Evolutionary conservation across 2,329 filamentous ascomycete species (phyloP).

Genomic region (Mariannaea sp.): DNA sequence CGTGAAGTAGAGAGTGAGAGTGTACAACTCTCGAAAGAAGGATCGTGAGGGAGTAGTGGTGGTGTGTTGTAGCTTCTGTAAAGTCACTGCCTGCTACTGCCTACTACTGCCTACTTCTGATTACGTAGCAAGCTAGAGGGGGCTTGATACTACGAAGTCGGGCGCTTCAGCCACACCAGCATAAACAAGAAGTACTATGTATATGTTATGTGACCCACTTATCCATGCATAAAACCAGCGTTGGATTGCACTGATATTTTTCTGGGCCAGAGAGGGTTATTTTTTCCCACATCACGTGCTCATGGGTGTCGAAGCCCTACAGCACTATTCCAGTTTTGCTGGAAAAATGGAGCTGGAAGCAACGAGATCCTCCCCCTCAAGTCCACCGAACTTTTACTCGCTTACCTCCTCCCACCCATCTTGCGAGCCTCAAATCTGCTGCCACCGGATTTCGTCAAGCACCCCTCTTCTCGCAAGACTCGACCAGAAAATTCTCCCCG

Average conservation of each 20-base stretch:
- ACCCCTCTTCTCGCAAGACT: conserved; percentile 54
- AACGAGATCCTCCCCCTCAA: conserved; percentile 41
- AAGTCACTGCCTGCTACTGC: conserved; percentile 24
- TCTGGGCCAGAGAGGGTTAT: conserved; percentile 24
- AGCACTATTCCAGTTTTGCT: conserved; percentile 44
- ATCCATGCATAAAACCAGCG: conserved; percentile 31
- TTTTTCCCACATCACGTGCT: conserved; percentile 42
- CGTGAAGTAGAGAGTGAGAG: background rate
- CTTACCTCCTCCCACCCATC: conserved; percentile 52
- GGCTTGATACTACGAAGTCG: no score
- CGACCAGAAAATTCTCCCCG: conserved; percentile 47
- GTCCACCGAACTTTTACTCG: conserved; percentile 56
- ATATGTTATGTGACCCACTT: conserved; percentile 28
- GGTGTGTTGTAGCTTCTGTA: conserved; percentile 10
- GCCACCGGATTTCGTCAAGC: conserved; percentile 60
- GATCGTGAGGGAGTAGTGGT: conserved; percentile 7
- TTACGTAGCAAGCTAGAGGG: conserved; percentile 14
- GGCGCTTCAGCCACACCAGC: no score
- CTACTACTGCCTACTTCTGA: no score
- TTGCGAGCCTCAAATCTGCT: conserved; percentile 61
- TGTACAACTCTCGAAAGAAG: background rate
- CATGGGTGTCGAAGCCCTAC: conserved; percentile 46
- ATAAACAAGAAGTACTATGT: no score
- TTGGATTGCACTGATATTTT: conserved; percentile 25
- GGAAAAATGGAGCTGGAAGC: conserved; percentile 46